Base-by-base conservation (phyloP, 306 rosid genomes). In the Ziziphus jujuba region DNA sequence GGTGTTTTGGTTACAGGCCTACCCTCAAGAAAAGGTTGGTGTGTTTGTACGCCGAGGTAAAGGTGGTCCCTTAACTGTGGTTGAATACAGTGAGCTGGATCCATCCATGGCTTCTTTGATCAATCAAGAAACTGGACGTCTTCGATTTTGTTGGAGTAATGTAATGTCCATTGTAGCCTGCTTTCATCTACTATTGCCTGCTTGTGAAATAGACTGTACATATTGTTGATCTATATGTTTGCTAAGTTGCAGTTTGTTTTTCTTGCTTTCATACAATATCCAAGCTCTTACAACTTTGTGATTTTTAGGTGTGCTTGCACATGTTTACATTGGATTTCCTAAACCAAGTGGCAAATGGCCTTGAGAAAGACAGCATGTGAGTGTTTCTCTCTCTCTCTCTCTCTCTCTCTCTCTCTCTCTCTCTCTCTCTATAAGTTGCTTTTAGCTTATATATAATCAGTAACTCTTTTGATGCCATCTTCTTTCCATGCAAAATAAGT, bases 11-110 rank as follows among this genome's bases (percentile, higher is more conserved):
- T 80, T 78, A 69, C 83, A 90, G 97, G 99, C 97, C 51, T 90
- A 95, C 64, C 99, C 99, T 19, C 99, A 95, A 80, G 99, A 95
- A 83, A 90, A 90, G 84, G 99, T 95, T 75, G 97, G 99, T 7
- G 97, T 95, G 63, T 95, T 95, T 77, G 97, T 88, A 56, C 83
- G 96, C 51, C 90, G 96, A 66, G 97, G 97, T 55, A 95, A 95
- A 78, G 99, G 97, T 28, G 97, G 99, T 70, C 97, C 97, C 54
- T 86, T 95, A 34, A 95, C 97, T 5, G 97, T 95, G 55, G 96
- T 95, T 52, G 99, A 95, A 78, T 95, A 95, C 81, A 90, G 95
- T 59, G 97, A 95, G 73, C 65, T 95, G 83, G 99, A 95, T 75
- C 49, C 77, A 10, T 71, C 95, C 55, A 74, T 86, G 74, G 90